A percentile compares a stretch with the other conserved stretches of the same genome.
phyloP scores from a whole-genome alignment of 768 basidiomycete genomes.

The Pleurotus giganteus region DNA sequence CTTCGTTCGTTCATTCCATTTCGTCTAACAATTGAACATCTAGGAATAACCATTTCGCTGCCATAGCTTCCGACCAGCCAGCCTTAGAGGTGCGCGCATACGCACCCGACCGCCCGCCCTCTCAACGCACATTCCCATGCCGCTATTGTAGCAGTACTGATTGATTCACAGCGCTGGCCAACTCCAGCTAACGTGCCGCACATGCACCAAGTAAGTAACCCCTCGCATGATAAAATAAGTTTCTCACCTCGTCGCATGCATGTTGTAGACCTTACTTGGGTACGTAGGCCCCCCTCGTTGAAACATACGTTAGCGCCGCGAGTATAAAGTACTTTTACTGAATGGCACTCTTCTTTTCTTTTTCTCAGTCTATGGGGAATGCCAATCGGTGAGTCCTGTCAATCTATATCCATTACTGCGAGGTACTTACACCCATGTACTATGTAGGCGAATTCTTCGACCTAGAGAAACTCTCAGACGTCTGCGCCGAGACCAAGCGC shows the following conservation, averaged over 20 bases:
- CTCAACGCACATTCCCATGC: background rate
- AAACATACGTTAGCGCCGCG: too few relatives aligned
- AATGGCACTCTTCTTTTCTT: conserved; percentile 1
- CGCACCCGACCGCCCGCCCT: too few relatives aligned
- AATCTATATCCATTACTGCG: background rate
- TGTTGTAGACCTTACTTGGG: conserved; percentile 54
- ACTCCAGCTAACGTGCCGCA: conserved; percentile 36
- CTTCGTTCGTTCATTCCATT: background rate
- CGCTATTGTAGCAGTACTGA: conserved; percentile 10
- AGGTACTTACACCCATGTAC: background rate
- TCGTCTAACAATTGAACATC: background rate
- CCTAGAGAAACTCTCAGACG: conserved; percentile 56
- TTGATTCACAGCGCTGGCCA: conserved; percentile 50
- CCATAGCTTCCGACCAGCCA: conserved; percentile 67
- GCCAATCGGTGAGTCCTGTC: conserved; percentile 51
- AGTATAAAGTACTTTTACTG: too few relatives aligned
- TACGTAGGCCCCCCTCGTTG: too few relatives aligned
- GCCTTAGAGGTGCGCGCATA: conserved; percentile 49
- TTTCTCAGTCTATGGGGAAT: conserved; percentile 61
- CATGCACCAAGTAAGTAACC: conserved; percentile 56
- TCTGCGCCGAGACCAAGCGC: conserved; percentile 53
- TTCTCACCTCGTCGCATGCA: conserved; percentile 1
- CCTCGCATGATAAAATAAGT: background rate
- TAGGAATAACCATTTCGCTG: conserved; percentile 75
- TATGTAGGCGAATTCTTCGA: conserved; percentile 67